Evolutionary conservation across 352 stramenopile genomes (phyloP).

Genomic region (Thalassiosira ordinaria): DNA sequence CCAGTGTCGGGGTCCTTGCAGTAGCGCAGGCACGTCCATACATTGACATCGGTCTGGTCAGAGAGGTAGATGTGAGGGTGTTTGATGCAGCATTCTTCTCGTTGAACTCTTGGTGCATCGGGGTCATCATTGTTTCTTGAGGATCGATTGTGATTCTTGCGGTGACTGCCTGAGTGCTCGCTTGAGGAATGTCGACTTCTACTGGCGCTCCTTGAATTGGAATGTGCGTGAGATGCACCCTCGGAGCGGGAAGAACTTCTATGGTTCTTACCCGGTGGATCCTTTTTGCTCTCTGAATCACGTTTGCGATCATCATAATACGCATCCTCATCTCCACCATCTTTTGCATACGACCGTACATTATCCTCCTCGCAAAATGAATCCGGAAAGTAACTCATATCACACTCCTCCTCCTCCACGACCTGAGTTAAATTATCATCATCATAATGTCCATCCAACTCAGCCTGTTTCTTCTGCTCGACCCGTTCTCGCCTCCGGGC

Average conservation of each 20-base stretch:
- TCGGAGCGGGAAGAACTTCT: too few relatives aligned
- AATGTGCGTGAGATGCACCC: too few relatives aligned
- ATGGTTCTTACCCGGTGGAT: too few relatives aligned
- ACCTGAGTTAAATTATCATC: not conserved
- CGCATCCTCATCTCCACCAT: not conserved
- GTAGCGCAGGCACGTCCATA: constrained; percentile 45
- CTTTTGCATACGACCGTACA: not conserved
- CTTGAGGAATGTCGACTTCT: too few relatives aligned
- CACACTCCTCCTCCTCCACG: not conserved
- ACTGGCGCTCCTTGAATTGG: too few relatives aligned
- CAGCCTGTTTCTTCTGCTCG: not conserved
- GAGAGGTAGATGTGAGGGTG: constrained; percentile 27
- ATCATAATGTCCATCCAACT: not conserved
- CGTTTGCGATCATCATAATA: constrained; percentile 9
- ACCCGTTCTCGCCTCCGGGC: not conserved
- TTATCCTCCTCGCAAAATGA: not conserved
- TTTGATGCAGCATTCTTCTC: constrained; percentile 30
- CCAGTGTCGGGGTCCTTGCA: constrained; percentile 35
- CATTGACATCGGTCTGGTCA: constrained; percentile 26
- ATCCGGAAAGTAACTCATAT: not conserved
- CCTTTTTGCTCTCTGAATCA: too few relatives aligned
- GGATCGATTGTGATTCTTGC: too few relatives aligned
- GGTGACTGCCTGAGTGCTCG: too few relatives aligned
- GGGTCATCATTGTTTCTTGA: too few relatives aligned
- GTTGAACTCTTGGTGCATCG: constrained; percentile 4